phyloP scores from a whole-genome alignment of 768 basidiomycete genomes.

The Suillus subaureus region DNA sequence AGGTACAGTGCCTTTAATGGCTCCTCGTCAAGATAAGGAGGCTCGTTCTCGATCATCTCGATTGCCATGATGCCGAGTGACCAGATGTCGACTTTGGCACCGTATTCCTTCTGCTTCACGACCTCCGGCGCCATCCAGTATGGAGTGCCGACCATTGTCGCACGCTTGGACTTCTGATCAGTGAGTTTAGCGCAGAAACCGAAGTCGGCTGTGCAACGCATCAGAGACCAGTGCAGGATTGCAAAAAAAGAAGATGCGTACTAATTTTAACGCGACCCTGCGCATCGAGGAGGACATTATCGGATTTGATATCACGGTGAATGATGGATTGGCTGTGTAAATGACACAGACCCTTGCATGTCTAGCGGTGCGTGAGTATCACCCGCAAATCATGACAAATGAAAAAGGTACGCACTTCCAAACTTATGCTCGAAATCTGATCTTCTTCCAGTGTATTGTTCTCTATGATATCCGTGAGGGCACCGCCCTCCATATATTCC shows the following conservation, averaged over 20 bases:
- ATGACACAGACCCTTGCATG: constrained; percentile 93
- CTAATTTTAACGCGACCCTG: constrained; percentile 97
- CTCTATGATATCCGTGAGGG: constrained; percentile 96
- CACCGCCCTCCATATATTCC: constrained; percentile 99
- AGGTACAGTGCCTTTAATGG: constrained; percentile 92
- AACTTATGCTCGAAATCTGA: constrained; percentile 89
- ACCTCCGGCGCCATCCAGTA: constrained; percentile 99
- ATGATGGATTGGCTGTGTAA: constrained; percentile 94
- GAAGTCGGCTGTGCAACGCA: constrained; percentile 74
- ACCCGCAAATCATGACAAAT: not conserved
- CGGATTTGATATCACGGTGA: constrained; percentile 96
- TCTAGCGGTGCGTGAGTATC: constrained; percentile 47
- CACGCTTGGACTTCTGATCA: constrained; percentile 94
- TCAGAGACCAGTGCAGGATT: constrained; percentile 8
- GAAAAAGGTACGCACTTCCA: constrained; percentile 65
- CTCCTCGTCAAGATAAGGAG: constrained; percentile 94
- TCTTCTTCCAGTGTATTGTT: constrained; percentile 95
- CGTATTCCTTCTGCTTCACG: constrained; percentile 96
- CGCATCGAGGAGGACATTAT: constrained; percentile 92
- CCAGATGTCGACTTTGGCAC: constrained; percentile 97
- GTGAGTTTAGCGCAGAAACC: constrained; percentile 97
- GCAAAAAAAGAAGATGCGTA: constrained; percentile 43
- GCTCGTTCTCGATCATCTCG: constrained; percentile 99
- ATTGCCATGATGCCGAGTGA: constrained; percentile 98
- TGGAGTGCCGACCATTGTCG: constrained; percentile 98